Percentiles rank a stretch among this genome's conserved stretches.
phyloP scores from a whole-genome alignment of 768 basidiomycete species.

The Trametes cubensis region DNA sequence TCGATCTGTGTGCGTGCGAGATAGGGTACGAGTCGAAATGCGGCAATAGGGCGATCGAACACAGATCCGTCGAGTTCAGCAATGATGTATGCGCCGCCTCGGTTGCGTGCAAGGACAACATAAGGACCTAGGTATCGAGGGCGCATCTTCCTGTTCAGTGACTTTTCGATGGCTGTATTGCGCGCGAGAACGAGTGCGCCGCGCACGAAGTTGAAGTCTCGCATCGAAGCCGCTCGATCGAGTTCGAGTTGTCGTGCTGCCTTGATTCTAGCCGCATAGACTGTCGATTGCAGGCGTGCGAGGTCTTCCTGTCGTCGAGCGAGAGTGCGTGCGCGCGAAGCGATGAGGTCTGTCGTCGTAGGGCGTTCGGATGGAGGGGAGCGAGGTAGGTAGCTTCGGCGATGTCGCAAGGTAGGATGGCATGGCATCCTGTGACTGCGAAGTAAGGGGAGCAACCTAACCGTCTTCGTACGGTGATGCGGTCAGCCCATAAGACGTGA shows the following conservation, averaged over 20 bases:
- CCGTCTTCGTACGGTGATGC: constrained; percentile 32
- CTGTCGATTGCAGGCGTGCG: constrained; percentile 2
- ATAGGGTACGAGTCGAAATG: constrained; percentile 31
- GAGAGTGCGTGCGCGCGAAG: constrained; percentile 5
- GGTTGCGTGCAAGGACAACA: constrained; percentile 28
- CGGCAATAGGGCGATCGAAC: constrained; percentile 22
- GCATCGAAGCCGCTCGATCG: constrained; percentile 24
- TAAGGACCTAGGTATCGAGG: constrained; percentile 33
- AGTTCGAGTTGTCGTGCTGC: constrained; percentile 22
- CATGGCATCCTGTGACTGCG: constrained; percentile 24
- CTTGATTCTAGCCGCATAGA: constrained; percentile 8
- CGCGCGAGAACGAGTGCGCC: constrained; percentile 35
- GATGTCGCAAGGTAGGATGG: constrained; percentile 28
- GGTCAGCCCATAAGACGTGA: constrained; percentile 42
- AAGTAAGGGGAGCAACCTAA: constrained; percentile 39
- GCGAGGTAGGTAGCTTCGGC: constrained; percentile 24
- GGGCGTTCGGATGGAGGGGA: constrained; percentile 14
- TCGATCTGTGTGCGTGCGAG: constrained; percentile 5
- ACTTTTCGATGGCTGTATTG: constrained; percentile 32
- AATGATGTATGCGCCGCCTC: constrained; percentile 32
- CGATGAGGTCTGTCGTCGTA: constrained; percentile 25
- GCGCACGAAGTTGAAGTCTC: constrained; percentile 32
- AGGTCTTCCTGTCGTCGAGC: constrained; percentile 23
- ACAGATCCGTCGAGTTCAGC: constrained; percentile 32
- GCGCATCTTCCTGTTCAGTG: constrained; percentile 31